Evolutionary conservation across 768 basidiomycete species (phyloP).

Genomic region (Lentinula boryana): DNA sequence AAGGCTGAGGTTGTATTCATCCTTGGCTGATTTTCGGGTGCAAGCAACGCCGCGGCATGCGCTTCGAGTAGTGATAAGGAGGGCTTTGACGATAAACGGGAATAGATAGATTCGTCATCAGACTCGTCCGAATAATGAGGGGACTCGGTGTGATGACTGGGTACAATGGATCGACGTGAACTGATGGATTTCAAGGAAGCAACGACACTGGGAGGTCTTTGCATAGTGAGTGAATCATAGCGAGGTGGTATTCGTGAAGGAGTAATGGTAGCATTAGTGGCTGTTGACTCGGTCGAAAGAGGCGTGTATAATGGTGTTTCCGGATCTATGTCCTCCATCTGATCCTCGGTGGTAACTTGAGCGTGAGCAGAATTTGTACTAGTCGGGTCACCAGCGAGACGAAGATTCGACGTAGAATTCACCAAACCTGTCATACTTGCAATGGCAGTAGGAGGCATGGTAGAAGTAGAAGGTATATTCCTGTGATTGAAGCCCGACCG

Average conservation of each 20-base stretch:
- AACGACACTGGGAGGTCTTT: constrained; percentile 1
- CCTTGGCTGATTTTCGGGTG: neutral
- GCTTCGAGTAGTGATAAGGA: neutral
- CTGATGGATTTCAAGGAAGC: neutral
- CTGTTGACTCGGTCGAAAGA: neutral
- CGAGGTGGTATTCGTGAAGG: constrained; percentile 2
- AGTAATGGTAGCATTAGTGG: neutral
- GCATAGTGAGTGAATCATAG: constrained; percentile 4
- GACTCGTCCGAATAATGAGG: constrained; percentile 4
- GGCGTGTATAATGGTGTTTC: neutral
- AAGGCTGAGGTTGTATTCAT: constrained; percentile 4
- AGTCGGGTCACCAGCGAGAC: neutral
- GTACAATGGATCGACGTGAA: neutral
- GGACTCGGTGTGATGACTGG: neutral
- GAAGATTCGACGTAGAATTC: neutral
- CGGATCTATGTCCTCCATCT: neutral
- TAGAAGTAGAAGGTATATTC: constrained; percentile 19
- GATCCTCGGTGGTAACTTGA: neutral
- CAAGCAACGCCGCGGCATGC: neutral
- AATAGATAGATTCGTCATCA: constrained; percentile 4
- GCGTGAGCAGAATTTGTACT: neutral
- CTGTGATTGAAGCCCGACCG: neutral
- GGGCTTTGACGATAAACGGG: constrained; percentile 1
- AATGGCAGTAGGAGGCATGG: constrained; percentile 10
- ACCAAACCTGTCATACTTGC: constrained; percentile 5